phyloP scores from a whole-genome alignment of 2,329 filamentous ascomycete species.

The Mycogone perniciosa region DNA sequence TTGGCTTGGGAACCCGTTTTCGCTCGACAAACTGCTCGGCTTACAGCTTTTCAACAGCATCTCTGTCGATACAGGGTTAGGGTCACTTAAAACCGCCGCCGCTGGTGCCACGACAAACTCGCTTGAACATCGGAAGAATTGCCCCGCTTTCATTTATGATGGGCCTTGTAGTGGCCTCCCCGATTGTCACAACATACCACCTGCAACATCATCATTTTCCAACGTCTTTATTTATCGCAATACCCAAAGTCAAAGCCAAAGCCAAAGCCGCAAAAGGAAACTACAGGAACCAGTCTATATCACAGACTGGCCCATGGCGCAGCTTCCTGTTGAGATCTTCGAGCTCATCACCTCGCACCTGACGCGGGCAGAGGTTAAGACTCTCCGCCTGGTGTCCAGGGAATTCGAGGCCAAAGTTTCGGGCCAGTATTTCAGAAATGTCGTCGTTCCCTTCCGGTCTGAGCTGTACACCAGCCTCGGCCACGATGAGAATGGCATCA shows the following conservation, averaged over 20 bases:
- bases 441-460: constrained; percentile 59
- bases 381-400: constrained; percentile 53
- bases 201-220: constrained; percentile 1
- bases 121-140: no score
- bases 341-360: constrained; percentile 49
- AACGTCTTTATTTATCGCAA: not conserved
- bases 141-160: no score
- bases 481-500: constrained; percentile 17
- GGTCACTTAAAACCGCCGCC: no score
- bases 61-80: not conserved
- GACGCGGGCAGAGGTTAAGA: constrained; percentile 51
- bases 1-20: constrained; percentile 1
- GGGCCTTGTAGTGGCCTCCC: not conserved
- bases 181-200: not conserved
- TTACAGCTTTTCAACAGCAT: constrained; percentile 8
- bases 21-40: constrained; percentile 7
- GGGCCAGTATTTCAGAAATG: constrained; percentile 51
- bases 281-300: not conserved
- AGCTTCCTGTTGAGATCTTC: constrained; percentile 57
- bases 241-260: no score
- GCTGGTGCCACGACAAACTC: no score
- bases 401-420: constrained; percentile 54
- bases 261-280: no score
- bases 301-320: constrained; percentile 26
- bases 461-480: constrained; percentile 47